Evolutionary conservation across 176 grass and related monocot genomes (phyloP), one percentile per base, ranked within the genome.

Genomic region (Eragrostis curvula): DNA sequence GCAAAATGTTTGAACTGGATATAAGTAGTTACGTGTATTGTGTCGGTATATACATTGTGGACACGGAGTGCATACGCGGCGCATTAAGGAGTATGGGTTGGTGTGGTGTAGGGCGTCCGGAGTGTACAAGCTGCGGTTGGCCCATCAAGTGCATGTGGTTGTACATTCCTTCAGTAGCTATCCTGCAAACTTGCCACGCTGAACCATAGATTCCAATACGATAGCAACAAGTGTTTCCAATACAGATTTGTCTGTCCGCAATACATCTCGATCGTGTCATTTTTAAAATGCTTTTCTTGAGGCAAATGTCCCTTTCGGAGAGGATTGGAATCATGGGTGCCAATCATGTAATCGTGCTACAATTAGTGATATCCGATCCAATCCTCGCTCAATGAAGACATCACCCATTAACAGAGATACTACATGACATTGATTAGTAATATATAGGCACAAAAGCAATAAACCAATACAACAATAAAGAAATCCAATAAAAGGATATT

Each of bases 261-360:
- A 45, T 74, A 55, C n/a, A 74, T 29, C 61, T 8, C 71, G 21
- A 80, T 46, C 58, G 5, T 24, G 46, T 53, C 62, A 40, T 14
- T 74, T 66, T 70, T 29, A 28, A 66, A 74, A 75, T 75, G 71
- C 2, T 75, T 76, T 76, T 76, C 39, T 57, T 17, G 36, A 68
- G 61, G 23, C 60, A 30, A 55, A 50, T 68, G 61, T 12, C 71
- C 6, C 82, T 68, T 74, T 75, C 36, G 16, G 44, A 53, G 75
- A 17, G 10, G 71, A 76, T 23, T 36, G 48, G 62, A 56, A 58
- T 68, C 82, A 30, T 29, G 48, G 59, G 71, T 28, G 18, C 28
- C 70, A 41, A 74, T 74, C 58, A 61, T 2, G 24, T 24, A 61
- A 61, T 61, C 11, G 11, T 12, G 58, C 20, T 17, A 10, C 64